Percentiles rank a stretch among this genome's conserved stretches.
Conservation (phyloP, 805 yeast species). For the Torulaspora maleeae region DNA sequence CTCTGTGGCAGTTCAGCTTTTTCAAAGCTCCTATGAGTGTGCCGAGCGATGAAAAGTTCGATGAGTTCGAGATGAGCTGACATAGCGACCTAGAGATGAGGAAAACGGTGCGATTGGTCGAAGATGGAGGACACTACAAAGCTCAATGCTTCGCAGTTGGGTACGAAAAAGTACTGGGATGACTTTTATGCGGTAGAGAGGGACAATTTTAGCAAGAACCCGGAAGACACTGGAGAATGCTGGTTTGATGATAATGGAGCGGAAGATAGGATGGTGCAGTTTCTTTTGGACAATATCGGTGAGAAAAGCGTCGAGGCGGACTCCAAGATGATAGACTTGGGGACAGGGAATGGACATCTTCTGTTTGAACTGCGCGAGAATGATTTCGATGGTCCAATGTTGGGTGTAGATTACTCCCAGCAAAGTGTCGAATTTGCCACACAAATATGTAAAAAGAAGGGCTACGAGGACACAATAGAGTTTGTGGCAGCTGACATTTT, state of each 20-base stretch:
- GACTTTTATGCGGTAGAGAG: slow-evolving; percentile 73
- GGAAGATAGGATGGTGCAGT: slow-evolving; percentile 75
- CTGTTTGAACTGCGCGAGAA: slow-evolving; percentile 65
- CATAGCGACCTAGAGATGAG: too few species aligned
- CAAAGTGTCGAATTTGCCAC: slow-evolving; percentile 74
- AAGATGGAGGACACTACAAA: slow-evolving; percentile 41
- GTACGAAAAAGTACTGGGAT: slow-evolving; percentile 91
- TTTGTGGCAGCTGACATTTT: slow-evolving; percentile 73
- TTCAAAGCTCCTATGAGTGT: neutral
- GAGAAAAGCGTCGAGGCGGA: slow-evolving; percentile 31
- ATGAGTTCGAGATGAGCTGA: slow-evolving; percentile 1
- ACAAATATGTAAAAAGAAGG: slow-evolving; percentile 46
- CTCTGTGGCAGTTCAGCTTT: neutral
- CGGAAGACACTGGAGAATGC: slow-evolving; percentile 87
- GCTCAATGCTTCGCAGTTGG: slow-evolving; percentile 73
- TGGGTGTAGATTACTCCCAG: slow-evolving; percentile 85
- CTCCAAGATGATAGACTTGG: slow-evolving; percentile 65
- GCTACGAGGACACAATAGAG: slow-evolving; percentile 36
- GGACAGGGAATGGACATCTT: slow-evolving; percentile 95
- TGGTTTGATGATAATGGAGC: slow-evolving; percentile 98
- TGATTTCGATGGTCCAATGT: slow-evolving; percentile 51
- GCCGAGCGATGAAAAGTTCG: slow-evolving; percentile 4
- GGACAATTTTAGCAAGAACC: slow-evolving; percentile 63
- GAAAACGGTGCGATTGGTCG: neutral
- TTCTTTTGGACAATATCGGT: slow-evolving; percentile 50